Evolutionary conservation across 2,329 filamentous ascomycete genomes (phyloP), one percentile per base, ranked within the genome.

Genomic region (Didymella sp.): DNA sequence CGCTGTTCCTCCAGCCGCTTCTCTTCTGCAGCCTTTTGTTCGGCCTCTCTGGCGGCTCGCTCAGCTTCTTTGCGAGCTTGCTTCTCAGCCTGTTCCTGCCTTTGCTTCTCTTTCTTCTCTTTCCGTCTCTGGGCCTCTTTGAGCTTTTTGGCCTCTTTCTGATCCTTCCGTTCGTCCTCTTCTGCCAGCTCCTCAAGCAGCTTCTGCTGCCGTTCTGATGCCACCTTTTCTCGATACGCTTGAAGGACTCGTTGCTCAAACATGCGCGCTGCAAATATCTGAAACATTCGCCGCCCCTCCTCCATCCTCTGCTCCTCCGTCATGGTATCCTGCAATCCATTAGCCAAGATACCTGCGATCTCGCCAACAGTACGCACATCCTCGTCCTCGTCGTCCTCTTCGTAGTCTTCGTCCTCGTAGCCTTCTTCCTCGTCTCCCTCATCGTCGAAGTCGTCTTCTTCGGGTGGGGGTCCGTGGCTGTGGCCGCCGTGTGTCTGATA

Each of bases 221-320:
- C 92, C 3, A 99, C 94, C 76, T 97, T 97, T 79, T 98, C 94
- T 76, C 92, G 90, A 78, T 99, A 99, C n/a, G 95, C 95, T 38
- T 91, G 94, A 57, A 99, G 83, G 21, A 99, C 95, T 62, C 95
- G 86, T 76, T 99, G 95, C 79, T 99, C 95, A 76, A 99, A 99
- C 95, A 99, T 99, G 62, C 95, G 88, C 56, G 95, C 95, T 59
- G 95, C 95, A 77, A 99, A 99, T 76, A 99, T 98, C 76, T 99
- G 95, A 75, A 99, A 99, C 95, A 99, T 99, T 67, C 94, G 86
- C 54, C 95, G 87, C 59, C 95, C 95, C 81, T 99, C 95, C 76
- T 98, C 93, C 95, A 99, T 98, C 60, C 95, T 90, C 81, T 98
- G 93, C 79, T 96, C 92, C 81, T 98, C 94, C 48, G 92, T 97